phyloP scores from a whole-genome alignment of 805 yeast species.

The Wickerhamiella cacticola region DNA sequence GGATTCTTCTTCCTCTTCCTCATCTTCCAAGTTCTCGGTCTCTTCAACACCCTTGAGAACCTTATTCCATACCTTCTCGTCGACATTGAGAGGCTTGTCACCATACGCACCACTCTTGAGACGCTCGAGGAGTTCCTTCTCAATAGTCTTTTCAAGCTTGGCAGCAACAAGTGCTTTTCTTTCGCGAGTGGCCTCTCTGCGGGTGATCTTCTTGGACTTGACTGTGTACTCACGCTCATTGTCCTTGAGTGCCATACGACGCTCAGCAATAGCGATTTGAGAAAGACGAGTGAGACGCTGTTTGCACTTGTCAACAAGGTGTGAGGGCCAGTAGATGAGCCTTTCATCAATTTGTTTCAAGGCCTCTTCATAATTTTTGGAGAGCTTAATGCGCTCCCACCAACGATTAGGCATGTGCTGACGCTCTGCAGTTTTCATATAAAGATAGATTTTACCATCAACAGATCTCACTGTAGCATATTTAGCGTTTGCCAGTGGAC shows the following conservation, averaged over 20 bases:
- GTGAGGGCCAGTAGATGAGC: slow-evolving; percentile 85
- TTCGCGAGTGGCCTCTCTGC: slow-evolving; percentile 90
- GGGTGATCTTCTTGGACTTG: slow-evolving; percentile 81
- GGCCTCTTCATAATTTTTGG: slow-evolving; percentile 81
- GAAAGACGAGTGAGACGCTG: slow-evolving; percentile 90
- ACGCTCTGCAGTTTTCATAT: slow-evolving; percentile 96
- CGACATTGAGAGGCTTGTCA: slow-evolving; percentile 93
- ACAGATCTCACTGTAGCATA: slow-evolving; percentile 30
- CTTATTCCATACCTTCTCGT: slow-evolving; percentile 89
- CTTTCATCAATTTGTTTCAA: slow-evolving; percentile 79
- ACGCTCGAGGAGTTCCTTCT: slow-evolving; percentile 86
- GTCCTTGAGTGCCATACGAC: slow-evolving; percentile 79
- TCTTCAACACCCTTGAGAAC: slow-evolving; percentile 69
- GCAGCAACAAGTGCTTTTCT: slow-evolving; percentile 96
- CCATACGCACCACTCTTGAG: slow-evolving; percentile 97
- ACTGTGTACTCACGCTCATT: slow-evolving; percentile 92
- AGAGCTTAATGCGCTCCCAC: slow-evolving; percentile 90
- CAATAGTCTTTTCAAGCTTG: slow-evolving; percentile 90
- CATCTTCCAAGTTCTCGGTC: slow-evolving; percentile 46
- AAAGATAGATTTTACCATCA: slow-evolving; percentile 32
- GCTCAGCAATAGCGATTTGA: slow-evolving; percentile 89
- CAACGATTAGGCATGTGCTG: slow-evolving; percentile 87
- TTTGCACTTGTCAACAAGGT: slow-evolving; percentile 82
- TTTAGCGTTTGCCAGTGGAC: slow-evolving; percentile 75
- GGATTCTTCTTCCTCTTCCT: slow-evolving; percentile 38